A percentile compares a stretch with the other conserved stretches of the same genome.
phyloP scores from a whole-genome alignment of 225 moss, liverwort and hornwort genomes.

The Bryoerythrophyllum caledonicum region DNA sequence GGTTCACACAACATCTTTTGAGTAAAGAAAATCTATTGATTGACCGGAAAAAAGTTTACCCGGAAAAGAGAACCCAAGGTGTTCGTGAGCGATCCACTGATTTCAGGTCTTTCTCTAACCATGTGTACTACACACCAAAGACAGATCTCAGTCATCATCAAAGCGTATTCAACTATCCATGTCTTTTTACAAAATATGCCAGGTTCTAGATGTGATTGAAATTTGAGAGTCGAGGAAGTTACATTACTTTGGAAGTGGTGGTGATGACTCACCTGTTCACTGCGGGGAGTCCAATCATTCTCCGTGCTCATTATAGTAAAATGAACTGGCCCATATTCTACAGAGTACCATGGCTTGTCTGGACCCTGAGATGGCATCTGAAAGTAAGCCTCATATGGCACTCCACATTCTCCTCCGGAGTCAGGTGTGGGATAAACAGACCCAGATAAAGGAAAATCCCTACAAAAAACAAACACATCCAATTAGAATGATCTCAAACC shows the following conservation, averaged over 20 bases:
- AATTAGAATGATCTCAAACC: background rate
- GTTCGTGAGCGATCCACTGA: slow-evolving; percentile 60
- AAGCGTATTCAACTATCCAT: background rate
- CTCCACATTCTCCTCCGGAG: slow-evolving; percentile 79
- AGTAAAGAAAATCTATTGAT: background rate
- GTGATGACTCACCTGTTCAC: slow-evolving; percentile 53
- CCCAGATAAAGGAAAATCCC: slow-evolving; percentile 74
- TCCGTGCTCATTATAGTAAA: slow-evolving; percentile 75
- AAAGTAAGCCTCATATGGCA: slow-evolving; percentile 71
- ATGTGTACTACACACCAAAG: slow-evolving; percentile 26
- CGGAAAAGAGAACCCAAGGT: slow-evolving; percentile 70
- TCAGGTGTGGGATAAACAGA: slow-evolving; percentile 57
- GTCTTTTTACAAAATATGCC: background rate
- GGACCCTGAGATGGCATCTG: slow-evolving; percentile 67
- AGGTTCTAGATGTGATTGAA: background rate
- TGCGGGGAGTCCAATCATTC: slow-evolving; percentile 48
- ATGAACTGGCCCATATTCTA: slow-evolving; percentile 70
- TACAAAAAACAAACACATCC: slow-evolving; percentile 18
- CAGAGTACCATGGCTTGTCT: slow-evolving; percentile 80
- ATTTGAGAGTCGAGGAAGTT: no score
- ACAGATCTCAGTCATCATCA: background rate
- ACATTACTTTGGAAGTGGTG: no score
- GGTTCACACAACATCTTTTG: background rate
- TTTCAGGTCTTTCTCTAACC: slow-evolving; percentile 51
- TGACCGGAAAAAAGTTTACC: slow-evolving; percentile 41